Evolutionary conservation across 2,329 filamentous ascomycete species (phyloP).

Genomic region (Phyllosticta citriasiana): DNA sequence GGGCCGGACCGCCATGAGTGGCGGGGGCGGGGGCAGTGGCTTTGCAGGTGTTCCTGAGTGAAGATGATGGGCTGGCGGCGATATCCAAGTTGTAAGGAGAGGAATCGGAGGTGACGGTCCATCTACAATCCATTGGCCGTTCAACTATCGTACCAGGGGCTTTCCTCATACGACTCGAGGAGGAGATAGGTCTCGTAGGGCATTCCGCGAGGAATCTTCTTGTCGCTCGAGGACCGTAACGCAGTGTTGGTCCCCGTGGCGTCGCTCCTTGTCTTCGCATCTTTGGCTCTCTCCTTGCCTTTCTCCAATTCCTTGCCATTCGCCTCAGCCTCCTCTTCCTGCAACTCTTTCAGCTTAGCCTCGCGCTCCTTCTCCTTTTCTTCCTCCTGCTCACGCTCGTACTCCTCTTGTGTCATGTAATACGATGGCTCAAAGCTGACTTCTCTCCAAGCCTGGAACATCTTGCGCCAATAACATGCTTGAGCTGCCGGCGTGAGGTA

Average conservation of each 20-base stretch:
- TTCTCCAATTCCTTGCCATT: conserved; percentile 1
- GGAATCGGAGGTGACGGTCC: not conserved
- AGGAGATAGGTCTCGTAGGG: conserved; percentile 9
- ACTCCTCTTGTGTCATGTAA: conserved; percentile 10
- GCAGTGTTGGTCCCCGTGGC: not conserved
- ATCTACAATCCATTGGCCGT: not conserved
- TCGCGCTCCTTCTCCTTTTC: conserved; percentile 1
- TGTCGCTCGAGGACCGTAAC: not conserved
- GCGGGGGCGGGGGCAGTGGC: not conserved
- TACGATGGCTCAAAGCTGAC: conserved; percentile 23
- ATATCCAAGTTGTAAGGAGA: not conserved
- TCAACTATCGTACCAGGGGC: conserved; percentile 10
- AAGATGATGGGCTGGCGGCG: not conserved
- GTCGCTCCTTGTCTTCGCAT: not conserved
- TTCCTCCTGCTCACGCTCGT: not conserved
- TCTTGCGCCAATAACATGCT: conserved; percentile 45
- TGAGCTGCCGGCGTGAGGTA: conserved; percentile 47
- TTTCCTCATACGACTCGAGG: conserved; percentile 8
- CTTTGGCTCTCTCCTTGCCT: conserved; percentile 2
- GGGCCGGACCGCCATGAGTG: not conserved
- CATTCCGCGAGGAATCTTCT: conserved; percentile 8
- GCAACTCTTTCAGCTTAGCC: not conserved
- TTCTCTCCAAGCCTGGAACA: conserved; percentile 29
- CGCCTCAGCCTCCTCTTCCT: not conserved
- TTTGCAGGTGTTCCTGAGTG: not conserved